These are phyloP conservation scores for Dioscorea cayenensis DNA, from an alignment of 116 monocot species.

Conservation along the genomic window DNA sequence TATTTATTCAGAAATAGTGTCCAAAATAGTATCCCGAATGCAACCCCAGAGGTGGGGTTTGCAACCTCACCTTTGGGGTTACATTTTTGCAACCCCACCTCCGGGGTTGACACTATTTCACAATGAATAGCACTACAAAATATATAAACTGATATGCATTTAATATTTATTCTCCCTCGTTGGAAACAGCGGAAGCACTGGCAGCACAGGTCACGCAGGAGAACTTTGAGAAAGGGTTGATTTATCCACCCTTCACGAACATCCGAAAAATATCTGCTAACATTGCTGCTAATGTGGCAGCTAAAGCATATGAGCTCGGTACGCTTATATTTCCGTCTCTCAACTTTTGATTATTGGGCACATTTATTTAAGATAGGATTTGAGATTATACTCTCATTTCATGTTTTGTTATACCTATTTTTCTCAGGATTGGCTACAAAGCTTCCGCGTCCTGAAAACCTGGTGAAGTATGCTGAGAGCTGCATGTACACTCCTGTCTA, in stretches of 20 bases:
- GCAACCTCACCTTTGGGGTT: too few species aligned
- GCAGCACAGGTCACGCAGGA: slow-evolving; percentile 63
- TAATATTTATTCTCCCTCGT: not conserved
- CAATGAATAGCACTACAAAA: too few species aligned
- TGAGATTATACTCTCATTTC: too few species aligned
- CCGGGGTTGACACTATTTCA: too few species aligned
- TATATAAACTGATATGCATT: not conserved
- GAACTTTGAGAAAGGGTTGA: slow-evolving; percentile 62
- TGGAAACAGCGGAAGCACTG: slow-evolving; percentile 70
- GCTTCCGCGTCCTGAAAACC: slow-evolving; percentile 75
- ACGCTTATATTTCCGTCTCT: not conserved
- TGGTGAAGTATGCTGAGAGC: slow-evolving; percentile 87
- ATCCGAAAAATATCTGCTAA: slow-evolving; percentile 84
- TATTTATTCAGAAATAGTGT: too few species aligned
- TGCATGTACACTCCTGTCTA: slow-evolving; percentile 96
- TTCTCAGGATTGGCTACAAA: slow-evolving; percentile 62
- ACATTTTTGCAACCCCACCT: too few species aligned
- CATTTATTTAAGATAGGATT: too few species aligned
- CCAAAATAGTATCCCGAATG: too few species aligned
- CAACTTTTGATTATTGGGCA: too few species aligned
- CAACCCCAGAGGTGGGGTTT: too few species aligned
- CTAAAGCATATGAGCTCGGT: slow-evolving; percentile 94
- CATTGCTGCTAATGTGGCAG: slow-evolving; percentile 75
- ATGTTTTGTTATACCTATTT: not conserved
- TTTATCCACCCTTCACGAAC: slow-evolving; percentile 77